Evolutionary conservation across 2,329 filamentous ascomycete genomes (phyloP), one percentile per base, ranked within the genome.

Genomic region (Chaetomium sp.): DNA sequence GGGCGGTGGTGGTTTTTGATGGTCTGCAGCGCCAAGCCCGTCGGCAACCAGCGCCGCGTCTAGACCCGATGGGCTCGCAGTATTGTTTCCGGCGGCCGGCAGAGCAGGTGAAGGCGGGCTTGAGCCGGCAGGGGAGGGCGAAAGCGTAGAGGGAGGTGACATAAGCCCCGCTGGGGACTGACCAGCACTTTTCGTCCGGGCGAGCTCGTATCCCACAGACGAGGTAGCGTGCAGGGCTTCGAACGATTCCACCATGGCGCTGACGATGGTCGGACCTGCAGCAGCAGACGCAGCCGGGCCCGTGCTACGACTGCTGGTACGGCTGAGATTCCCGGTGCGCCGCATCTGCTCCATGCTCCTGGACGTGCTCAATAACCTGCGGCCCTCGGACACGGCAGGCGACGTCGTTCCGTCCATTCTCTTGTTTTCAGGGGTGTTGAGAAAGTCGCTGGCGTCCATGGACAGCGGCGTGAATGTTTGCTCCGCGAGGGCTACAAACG

Each of bases 241-340:
- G 54, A 69, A 62, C 53, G 69, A 71, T 64, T 70, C 67, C 66
- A 67, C 65, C 63, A 65, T 66, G 58, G 57, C 56, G 62, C 62
- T 62, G 59, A 68, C 63, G 53, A 59, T 56, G 32, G 56, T 59
- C 42, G 49, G 45, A 33, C 43, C 40, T 19, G 54, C 54, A 27
- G 54, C 50, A 36, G 57, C 43, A 33, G 54, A 52, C 36, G 57
- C 46, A 52, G 49, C 47, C 43, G 58, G 37, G 52, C 33, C 59
- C 51, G 59, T 53, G 55, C 59, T 61, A 51, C 57, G 59, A 55
- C 42, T 54, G 53, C 49, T 55, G 53, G 45, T 57, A 36, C 54
- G 54, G 40, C 60, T 54, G 33, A 49, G 47, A 32, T 55, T 59
- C 14, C 55, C 57, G 40, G 52, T 45, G 52, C 54, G 53, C 44